phyloP scores from a whole-genome alignment of 345 rosid species.

The Boechera stricta region DNA sequence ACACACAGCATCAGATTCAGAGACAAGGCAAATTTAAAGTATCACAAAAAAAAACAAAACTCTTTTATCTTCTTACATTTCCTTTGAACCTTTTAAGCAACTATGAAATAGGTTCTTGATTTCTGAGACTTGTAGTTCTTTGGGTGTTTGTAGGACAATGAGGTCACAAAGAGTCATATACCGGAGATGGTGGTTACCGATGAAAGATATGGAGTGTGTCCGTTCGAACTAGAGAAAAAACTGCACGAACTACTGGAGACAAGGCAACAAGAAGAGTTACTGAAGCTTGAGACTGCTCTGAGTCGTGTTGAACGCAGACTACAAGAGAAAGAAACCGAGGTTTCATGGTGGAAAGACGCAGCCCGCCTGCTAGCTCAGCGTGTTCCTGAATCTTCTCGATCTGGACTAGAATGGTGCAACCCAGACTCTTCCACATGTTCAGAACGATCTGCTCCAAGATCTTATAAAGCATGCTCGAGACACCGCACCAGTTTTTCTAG shows the following conservation, averaged over 20 bases:
- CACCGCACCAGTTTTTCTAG: constrained; percentile 39
- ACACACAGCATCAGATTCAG: constrained; percentile 28
- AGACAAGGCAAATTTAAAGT: constrained; percentile 47
- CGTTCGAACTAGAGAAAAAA: constrained; percentile 67
- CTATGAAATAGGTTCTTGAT: constrained; percentile 23
- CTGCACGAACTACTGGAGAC: constrained; percentile 67
- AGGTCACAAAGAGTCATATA: constrained; percentile 3
- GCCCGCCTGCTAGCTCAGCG: constrained; percentile 57
- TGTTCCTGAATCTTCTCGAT: constrained; percentile 48
- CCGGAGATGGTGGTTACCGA: constrained; percentile 36
- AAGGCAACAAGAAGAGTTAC: constrained; percentile 73
- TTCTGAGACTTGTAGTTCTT: not conserved
- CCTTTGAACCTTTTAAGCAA: constrained; percentile 8
- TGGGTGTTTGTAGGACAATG: constrained; percentile 29
- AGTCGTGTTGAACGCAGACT: constrained; percentile 54
- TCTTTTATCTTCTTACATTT: constrained; percentile 16
- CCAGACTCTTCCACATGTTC: constrained; percentile 11
- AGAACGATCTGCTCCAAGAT: constrained; percentile 20
- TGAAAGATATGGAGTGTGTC: constrained; percentile 57
- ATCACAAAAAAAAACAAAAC: not conserved
- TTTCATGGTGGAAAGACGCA: constrained; percentile 84
- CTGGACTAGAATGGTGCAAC: constrained; percentile 40
- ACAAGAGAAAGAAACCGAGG: constrained; percentile 72
- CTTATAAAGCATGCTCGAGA: constrained; percentile 2
- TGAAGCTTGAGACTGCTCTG: constrained; percentile 70